phyloP scores from a whole-genome alignment of 306 rosid species.

The Senna siamea region DNA sequence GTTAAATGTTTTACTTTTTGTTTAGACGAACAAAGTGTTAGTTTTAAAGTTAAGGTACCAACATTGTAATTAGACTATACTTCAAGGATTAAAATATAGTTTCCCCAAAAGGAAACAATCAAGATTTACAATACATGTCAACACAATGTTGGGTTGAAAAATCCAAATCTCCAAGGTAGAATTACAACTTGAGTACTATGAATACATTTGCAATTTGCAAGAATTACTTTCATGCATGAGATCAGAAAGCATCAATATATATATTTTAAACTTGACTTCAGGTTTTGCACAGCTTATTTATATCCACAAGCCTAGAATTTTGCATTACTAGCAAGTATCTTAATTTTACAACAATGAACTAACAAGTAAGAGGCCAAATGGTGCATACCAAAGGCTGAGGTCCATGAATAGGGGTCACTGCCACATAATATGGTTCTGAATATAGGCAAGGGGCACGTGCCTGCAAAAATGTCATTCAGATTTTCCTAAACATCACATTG shows the following conservation, averaged over 20 bases:
- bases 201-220: too few species aligned
- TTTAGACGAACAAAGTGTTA: too few species aligned
- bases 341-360: background rate
- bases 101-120: background rate
- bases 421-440: slow-evolving; percentile 38
- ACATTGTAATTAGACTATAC: too few species aligned
- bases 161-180: background rate
- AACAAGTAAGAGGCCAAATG: background rate
- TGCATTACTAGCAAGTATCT: background rate
- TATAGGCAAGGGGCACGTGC: slow-evolving; percentile 32
- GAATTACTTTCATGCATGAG: too few species aligned
- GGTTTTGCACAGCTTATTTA: background rate
- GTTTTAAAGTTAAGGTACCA: too few species aligned
- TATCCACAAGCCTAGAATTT: background rate
- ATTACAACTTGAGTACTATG: too few species aligned
- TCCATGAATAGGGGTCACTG: slow-evolving; percentile 38
- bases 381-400: slow-evolving; percentile 43
- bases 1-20: too few species aligned
- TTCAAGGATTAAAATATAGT: too few species aligned
- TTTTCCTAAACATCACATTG: background rate
- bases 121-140: background rate
- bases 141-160: background rate
- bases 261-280: background rate
- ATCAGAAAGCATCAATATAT: too few species aligned
- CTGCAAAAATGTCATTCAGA: slow-evolving; percentile 27